Evolutionary conservation across 2,329 filamentous ascomycete species (phyloP).

Genomic region (Exophiala dermatitidis): DNA sequence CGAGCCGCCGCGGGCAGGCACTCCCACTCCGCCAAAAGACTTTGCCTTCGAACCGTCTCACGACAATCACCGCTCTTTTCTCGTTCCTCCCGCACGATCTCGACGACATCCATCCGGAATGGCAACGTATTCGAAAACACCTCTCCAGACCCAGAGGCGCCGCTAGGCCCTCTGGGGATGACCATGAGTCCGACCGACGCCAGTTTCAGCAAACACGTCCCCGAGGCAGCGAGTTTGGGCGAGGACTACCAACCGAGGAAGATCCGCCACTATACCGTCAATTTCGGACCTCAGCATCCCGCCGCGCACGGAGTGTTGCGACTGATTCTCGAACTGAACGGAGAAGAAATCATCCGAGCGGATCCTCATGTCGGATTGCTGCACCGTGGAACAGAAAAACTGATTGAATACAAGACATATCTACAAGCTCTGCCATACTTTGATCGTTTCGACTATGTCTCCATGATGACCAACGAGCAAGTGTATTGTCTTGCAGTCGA

Average conservation of each 20-base stretch:
- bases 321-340: slow-evolving; percentile 93
- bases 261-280: slow-evolving; percentile 98
- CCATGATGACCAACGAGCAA: slow-evolving; percentile 99
- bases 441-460: slow-evolving; percentile 96
- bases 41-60: slow-evolving; percentile 41
- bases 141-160: slow-evolving; percentile 31
- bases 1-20: slow-evolving; percentile 51
- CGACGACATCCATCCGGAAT: slow-evolving; percentile 30
- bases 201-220: slow-evolving; percentile 45
- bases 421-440: slow-evolving; percentile 97
- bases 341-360: slow-evolving; percentile 92
- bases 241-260: slow-evolving; percentile 60
- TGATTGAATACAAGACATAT: slow-evolving; percentile 99
- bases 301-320: slow-evolving; percentile 97
- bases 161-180: slow-evolving; percentile 35
- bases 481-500: slow-evolving; percentile 92
- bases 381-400: slow-evolving; percentile 95
- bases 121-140: not conserved
- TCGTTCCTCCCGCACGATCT: slow-evolving; percentile 48
- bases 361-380: slow-evolving; percentile 95
- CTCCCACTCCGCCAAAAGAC: slow-evolving; percentile 53
- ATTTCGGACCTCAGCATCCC: slow-evolving; percentile 97
- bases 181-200: slow-evolving; percentile 53
- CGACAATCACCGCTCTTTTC: slow-evolving; percentile 28
- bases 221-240: slow-evolving; percentile 39